phyloP scores from a whole-genome alignment of 768 basidiomycete species.

The Mycena chlorophos region DNA sequence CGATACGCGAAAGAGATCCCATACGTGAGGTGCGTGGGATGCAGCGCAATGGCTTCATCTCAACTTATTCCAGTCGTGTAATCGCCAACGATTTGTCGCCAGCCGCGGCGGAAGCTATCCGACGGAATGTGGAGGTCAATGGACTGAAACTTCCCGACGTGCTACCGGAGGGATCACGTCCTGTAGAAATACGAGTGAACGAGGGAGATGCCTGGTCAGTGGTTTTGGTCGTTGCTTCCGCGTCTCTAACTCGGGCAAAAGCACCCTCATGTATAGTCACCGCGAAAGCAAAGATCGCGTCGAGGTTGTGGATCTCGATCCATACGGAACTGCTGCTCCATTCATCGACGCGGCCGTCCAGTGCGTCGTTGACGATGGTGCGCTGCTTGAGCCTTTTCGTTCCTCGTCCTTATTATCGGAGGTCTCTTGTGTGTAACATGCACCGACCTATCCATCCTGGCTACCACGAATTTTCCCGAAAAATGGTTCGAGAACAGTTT shows the following conservation, averaged over 20 bases:
- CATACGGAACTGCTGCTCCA: constrained; percentile 95
- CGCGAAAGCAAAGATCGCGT: constrained; percentile 72
- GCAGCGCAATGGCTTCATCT: background rate
- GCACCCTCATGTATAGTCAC: constrained; percentile 88
- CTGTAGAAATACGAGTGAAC: constrained; percentile 72
- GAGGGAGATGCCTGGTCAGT: constrained; percentile 93
- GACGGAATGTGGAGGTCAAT: constrained; percentile 81
- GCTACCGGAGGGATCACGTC: constrained; percentile 19
- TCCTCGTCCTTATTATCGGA: constrained; percentile 34
- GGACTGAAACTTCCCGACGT: constrained; percentile 47
- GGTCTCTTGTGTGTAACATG: constrained; percentile 94
- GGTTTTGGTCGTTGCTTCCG: constrained; percentile 2
- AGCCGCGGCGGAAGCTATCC: constrained; percentile 82
- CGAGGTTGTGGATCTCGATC: constrained; percentile 96
- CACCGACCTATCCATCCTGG: constrained; percentile 92
- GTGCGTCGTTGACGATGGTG: constrained; percentile 83
- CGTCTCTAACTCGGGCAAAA: constrained; percentile 30
- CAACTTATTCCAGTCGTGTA: constrained; percentile 61
- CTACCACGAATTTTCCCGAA: constrained; percentile 92
- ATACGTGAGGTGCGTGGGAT: constrained; percentile 65
- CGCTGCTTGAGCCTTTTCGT: no score
- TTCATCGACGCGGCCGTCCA: constrained; percentile 96
- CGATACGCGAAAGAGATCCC: constrained; percentile 98
- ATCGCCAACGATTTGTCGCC: constrained; percentile 93
- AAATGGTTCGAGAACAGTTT: constrained; percentile 68